phyloP scores from a whole-genome alignment of 768 basidiomycete genomes.

The Pholiota conissans region DNA sequence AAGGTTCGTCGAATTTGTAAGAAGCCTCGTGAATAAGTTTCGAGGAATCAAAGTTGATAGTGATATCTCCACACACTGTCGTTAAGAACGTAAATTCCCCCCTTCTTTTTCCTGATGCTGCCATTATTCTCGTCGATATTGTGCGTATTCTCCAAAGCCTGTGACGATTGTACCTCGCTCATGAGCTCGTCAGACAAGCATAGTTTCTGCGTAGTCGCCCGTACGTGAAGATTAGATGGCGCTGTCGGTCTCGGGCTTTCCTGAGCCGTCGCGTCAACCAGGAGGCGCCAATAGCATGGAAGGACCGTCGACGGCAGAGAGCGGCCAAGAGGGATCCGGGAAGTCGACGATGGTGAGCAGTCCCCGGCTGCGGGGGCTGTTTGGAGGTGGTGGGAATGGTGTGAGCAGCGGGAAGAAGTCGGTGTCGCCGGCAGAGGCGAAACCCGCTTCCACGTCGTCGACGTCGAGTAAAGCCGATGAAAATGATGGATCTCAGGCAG shows the following conservation, averaged over 20 bases:
- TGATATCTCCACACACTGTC: neutral
- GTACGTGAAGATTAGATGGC: constrained; percentile 22
- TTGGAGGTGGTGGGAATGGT: constrained; percentile 15
- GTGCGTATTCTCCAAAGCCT: neutral
- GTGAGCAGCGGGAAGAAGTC: neutral
- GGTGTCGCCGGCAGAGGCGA: constrained; percentile 1
- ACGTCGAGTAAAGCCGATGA: constrained; percentile 20
- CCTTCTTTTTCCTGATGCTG: neutral
- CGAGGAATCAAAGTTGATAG: neutral
- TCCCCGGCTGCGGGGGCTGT: constrained; percentile 26
- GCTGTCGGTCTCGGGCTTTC: constrained; percentile 36
- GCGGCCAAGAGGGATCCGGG: constrained; percentile 10
- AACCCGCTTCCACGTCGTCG: constrained; percentile 2
- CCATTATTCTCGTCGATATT: neutral
- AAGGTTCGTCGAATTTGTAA: constrained; percentile 6
- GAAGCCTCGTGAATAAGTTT: neutral
- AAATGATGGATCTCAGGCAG: constrained; percentile 4
- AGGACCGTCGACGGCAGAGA: constrained; percentile 1
- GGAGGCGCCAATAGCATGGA: constrained; percentile 15
- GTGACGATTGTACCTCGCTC: neutral
- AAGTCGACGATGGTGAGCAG: constrained; percentile 17
- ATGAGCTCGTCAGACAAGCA: neutral
- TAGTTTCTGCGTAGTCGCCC: neutral
- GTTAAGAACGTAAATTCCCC: neutral
- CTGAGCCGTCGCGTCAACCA: constrained; percentile 30